Evolutionary conservation across 176 grass and related monocot species (phyloP), one percentile per base, ranked within the genome.

Genomic region (Aegilops speltoides): DNA sequence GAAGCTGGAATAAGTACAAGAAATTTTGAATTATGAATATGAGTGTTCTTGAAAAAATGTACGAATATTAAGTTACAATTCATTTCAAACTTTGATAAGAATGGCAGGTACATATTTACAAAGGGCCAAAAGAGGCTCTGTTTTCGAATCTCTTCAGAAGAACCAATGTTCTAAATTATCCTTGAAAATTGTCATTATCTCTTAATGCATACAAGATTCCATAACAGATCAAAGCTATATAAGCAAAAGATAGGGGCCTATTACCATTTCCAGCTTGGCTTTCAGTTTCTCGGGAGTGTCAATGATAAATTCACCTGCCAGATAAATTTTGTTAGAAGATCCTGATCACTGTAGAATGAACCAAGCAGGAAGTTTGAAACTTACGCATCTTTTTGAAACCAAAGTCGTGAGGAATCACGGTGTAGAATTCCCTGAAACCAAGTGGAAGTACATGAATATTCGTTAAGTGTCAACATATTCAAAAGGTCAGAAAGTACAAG

Each of bases 391-490:
- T 98, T 89, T 52, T 94, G 40, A 95, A 98, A 81, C 96, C 96
- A 48, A 98, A 91, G 69, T 98, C 96, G 88, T 98, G 96, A 91
- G 96, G 96, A 68, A 98, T 98, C 78, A 95, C 91, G 1, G 91
- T 91, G 85, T 91, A 91, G 82, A 91, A 91, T 85, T 91, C 85
- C 52, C 85, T 91, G 77, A 82, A 81, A 68, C 8, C 57, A 46
- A 62, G 57, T 19, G 26, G 79, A 15, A 84, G 75, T 16, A 81
- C 26, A 77, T 11, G 50, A 54, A 54, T 54, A 54, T 54, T 19
- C 29, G 69, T 13, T 29, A 82, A 63, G 68, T 31, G 19, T 4
- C n/a, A 76, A 64, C 38, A 46, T 36, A 1, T 52, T 86, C 23
- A 24, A 10, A n/a, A 76, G 4, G 15, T 56, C 57, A 52, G 10